phyloP scores from a whole-genome alignment of 108 stramenopile genomes.

The Ochromonas danica region DNA sequence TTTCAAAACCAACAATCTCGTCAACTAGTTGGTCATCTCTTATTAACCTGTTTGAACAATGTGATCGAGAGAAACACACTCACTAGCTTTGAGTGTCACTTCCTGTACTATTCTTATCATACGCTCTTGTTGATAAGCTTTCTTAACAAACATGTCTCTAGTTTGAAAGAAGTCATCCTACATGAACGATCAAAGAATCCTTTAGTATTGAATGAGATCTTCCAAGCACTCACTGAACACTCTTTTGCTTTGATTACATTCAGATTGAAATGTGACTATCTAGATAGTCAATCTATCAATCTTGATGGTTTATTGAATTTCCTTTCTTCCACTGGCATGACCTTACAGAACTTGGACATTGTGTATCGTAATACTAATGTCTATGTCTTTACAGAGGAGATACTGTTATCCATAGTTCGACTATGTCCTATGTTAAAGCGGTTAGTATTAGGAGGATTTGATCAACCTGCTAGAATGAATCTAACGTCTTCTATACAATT shows the following conservation, averaged over 20 bases:
- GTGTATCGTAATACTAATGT: conserved; percentile 17
- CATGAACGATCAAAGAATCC: conserved; percentile 10
- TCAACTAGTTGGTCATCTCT: conserved; percentile 15
- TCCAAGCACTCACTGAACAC: conserved; percentile 14
- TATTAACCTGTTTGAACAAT: conserved; percentile 17
- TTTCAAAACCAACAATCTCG: conserved; percentile 15
- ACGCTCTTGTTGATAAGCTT: conserved; percentile 15
- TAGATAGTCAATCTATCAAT: conserved; percentile 17
- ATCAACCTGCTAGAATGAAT: conserved; percentile 16
- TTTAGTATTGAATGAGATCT: conserved; percentile 17
- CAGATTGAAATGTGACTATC: conserved; percentile 16
- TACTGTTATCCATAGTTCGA: conserved; percentile 16
- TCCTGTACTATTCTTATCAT: conserved; percentile 17
- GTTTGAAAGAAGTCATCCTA: conserved; percentile 16
- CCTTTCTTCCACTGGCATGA: conserved; percentile 14
- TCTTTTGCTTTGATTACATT: conserved; percentile 17
- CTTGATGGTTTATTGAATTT: conserved; percentile 17
- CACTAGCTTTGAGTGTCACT: conserved; percentile 15
- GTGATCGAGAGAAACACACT: conserved; percentile 15
- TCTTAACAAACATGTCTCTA: conserved; percentile 10
- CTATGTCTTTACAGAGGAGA: conserved; percentile 15
- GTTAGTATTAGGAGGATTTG: conserved; percentile 16
- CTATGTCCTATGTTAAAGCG: conserved; percentile 15
- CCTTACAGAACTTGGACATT: conserved; percentile 15
- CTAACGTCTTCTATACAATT: conserved; percentile 17